Conservation (phyloP, 768 basidiomycete species). For the Psilocybe sp. region DNA sequence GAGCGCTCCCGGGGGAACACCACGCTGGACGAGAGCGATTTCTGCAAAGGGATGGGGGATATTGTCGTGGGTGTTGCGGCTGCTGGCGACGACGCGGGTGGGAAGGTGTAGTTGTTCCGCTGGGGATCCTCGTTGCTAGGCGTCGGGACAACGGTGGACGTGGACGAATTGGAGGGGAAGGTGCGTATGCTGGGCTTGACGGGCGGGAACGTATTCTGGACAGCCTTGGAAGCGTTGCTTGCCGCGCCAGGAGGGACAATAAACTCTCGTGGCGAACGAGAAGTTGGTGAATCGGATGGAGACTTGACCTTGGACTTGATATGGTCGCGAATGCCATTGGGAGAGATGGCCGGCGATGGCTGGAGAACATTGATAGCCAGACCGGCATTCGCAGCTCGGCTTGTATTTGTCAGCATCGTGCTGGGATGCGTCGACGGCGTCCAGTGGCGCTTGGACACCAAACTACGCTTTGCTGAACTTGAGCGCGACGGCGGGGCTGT, state of each 20-base stretch:
- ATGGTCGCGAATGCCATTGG: background rate
- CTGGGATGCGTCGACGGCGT: conserved; percentile 22
- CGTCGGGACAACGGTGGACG: background rate
- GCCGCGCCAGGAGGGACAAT: conserved; percentile 15
- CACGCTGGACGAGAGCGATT: background rate
- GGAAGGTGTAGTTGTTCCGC: background rate
- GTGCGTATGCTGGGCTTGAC: background rate
- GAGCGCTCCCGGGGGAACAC: background rate
- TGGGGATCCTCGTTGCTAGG: background rate
- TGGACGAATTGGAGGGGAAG: conserved; percentile 1
- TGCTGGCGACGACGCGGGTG: background rate
- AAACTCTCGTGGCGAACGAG: conserved; percentile 23
- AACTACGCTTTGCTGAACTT: conserved; percentile 12
- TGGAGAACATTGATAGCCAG: conserved; percentile 14
- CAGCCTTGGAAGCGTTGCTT: background rate
- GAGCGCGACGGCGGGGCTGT: conserved; percentile 12
- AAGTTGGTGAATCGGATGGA: conserved; percentile 15
- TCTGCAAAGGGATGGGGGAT: background rate
- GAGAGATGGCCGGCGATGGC: conserved; percentile 10
- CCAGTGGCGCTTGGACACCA: conserved; percentile 25
- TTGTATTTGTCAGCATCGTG: conserved; percentile 19
- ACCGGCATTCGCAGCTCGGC: conserved; percentile 22
- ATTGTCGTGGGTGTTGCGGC: conserved; percentile 3
- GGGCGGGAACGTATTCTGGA: conserved; percentile 5
- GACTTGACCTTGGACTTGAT: conserved; percentile 12